Conservation (phyloP, 345 rosid species). For the Rubroshorea leprosula region DNA sequence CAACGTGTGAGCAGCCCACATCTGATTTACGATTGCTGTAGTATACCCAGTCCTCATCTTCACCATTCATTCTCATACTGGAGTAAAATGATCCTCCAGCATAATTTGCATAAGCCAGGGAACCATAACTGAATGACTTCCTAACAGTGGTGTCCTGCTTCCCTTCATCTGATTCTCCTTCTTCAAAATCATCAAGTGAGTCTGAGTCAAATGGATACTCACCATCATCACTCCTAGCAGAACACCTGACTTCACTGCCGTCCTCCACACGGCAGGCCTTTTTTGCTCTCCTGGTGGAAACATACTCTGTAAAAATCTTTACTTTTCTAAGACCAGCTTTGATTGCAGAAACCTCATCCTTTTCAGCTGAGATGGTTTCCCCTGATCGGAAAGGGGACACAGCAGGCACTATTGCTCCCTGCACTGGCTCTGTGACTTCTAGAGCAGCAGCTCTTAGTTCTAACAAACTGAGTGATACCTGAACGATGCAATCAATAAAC, state of each 20-base stretch:
- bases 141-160: slow-evolving; percentile 39
- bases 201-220: slow-evolving; percentile 84
- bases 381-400: slow-evolving; percentile 43
- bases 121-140: slow-evolving; percentile 78
- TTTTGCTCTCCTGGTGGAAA: slow-evolving; percentile 56
- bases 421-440: slow-evolving; percentile 43
- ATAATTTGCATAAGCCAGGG: slow-evolving; percentile 71
- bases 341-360: slow-evolving; percentile 70
- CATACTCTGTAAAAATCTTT: slow-evolving; percentile 66
- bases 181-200: slow-evolving; percentile 74
- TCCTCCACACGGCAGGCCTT: slow-evolving; percentile 67
- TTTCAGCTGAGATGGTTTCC: slow-evolving; percentile 45
- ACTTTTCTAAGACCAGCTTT: slow-evolving; percentile 90
- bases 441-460: slow-evolving; percentile 65
- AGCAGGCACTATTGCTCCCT: slow-evolving; percentile 51
- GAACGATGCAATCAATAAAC: slow-evolving; percentile 13
- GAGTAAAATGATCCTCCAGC: slow-evolving; percentile 68
- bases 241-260: slow-evolving; percentile 62
- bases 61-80: slow-evolving; percentile 34
- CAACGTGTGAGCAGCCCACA: slow-evolving; percentile 41
- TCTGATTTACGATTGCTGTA: slow-evolving; percentile 71
- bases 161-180: slow-evolving; percentile 71
- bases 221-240: slow-evolving; percentile 64
- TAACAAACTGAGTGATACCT: slow-evolving; percentile 71
- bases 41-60: slow-evolving; percentile 75